Percentiles rank a stretch among this genome's conserved stretches.
Evolutionary conservation across 352 stramenopile species (phyloP).

Genomic region (Phytophthora melonis): DNA sequence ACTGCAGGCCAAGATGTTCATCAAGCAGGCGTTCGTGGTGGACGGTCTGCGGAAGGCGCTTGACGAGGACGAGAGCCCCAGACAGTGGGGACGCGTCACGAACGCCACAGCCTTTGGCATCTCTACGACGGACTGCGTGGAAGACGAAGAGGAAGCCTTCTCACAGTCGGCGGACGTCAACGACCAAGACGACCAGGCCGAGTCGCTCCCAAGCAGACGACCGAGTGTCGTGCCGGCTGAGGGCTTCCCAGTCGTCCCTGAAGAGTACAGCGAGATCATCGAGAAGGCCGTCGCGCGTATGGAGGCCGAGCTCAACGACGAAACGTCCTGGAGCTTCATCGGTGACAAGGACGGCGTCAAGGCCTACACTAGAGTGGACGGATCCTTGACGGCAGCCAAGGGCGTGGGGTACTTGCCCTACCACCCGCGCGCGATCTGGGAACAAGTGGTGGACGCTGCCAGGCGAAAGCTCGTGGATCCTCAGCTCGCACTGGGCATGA

Average conservation of each 20-base stretch:
- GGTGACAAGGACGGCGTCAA: slow-evolving; percentile 78
- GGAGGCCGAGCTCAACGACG: slow-evolving; percentile 67
- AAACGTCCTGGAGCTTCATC: slow-evolving; percentile 68
- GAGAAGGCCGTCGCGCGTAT: slow-evolving; percentile 66
- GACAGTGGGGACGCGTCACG: slow-evolving; percentile 48
- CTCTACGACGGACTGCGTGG: slow-evolving; percentile 47
- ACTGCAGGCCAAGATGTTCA: slow-evolving; percentile 76
- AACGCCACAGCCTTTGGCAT: slow-evolving; percentile 64
- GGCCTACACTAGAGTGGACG: slow-evolving; percentile 73
- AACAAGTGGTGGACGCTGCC: slow-evolving; percentile 53
- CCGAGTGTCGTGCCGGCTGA: slow-evolving; percentile 47
- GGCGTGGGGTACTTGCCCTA: slow-evolving; percentile 62
- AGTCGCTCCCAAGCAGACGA: slow-evolving; percentile 12
- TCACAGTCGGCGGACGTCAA: slow-evolving; percentile 26
- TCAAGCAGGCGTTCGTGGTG: slow-evolving; percentile 77
- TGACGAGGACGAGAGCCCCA: slow-evolving; percentile 51
- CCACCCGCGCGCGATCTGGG: slow-evolving; percentile 54
- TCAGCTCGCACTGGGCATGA: slow-evolving; percentile 57
- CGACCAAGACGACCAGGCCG: slow-evolving; percentile 32
- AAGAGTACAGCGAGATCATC: slow-evolving; percentile 65
- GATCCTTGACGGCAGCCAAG: slow-evolving; percentile 68
- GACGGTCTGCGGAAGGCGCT: slow-evolving; percentile 64
- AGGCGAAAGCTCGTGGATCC: slow-evolving; percentile 66
- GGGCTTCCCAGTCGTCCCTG: slow-evolving; percentile 52
- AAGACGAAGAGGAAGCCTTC: slow-evolving; percentile 52